Conservation (phyloP, 768 basidiomycete genomes). For the Rhizopogon vulgaris region DNA sequence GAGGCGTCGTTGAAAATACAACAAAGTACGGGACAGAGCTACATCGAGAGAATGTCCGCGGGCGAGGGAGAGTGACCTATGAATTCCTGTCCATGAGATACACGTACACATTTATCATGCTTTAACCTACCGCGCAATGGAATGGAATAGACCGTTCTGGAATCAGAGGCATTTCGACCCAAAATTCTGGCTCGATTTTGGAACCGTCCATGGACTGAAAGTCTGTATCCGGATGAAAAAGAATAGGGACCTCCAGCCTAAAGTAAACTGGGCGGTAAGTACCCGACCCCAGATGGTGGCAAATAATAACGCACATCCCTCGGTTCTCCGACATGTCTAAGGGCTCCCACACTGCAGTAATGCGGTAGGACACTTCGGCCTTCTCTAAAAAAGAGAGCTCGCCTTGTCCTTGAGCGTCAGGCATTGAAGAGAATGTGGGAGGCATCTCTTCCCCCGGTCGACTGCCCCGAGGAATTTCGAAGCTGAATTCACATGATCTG, state of each 20-base stretch:
- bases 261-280: constrained; percentile 1
- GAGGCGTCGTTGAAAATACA: constrained; percentile 61
- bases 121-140: constrained; percentile 53
- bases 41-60: constrained; percentile 53
- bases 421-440: constrained; percentile 42
- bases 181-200: constrained; percentile 39
- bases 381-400: constrained; percentile 26
- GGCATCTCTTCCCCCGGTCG: constrained; percentile 56
- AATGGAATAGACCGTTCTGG: constrained; percentile 59
- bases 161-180: constrained; percentile 64
- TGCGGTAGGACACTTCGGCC: constrained; percentile 45
- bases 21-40: constrained; percentile 67
- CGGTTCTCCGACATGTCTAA: constrained; percentile 35
- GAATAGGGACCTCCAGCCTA: constrained; percentile 61
- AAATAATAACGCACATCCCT: constrained; percentile 39
- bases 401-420: constrained; percentile 19
- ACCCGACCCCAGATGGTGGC: constrained; percentile 1
- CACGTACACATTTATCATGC: neutral
- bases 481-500: constrained; percentile 40
- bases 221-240: constrained; percentile 54
- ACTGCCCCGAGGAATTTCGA: constrained; percentile 47
- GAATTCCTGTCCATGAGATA: neutral
- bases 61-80: constrained; percentile 61
- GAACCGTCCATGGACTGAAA: constrained; percentile 52
- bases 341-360: constrained; percentile 56